Evolutionary conservation across 2,329 filamentous ascomycete genomes (phyloP).

Genomic region (Elsinoe arachidis): DNA sequence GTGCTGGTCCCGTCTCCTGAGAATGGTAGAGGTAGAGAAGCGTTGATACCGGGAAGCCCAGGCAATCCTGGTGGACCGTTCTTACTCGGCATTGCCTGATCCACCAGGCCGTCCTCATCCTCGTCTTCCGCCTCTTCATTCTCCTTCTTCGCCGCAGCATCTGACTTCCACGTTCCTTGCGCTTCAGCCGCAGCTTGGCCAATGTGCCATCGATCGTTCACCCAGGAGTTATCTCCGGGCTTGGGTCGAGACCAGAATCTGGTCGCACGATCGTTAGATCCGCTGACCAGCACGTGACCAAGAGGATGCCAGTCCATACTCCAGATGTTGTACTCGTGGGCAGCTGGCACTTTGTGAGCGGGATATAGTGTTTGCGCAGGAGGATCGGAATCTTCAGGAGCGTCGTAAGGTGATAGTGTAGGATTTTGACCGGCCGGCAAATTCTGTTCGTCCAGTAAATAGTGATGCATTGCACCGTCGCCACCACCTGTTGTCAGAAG

Average conservation of each 20-base stretch:
- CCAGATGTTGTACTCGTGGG: conserved; percentile 95
- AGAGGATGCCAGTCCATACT: conserved; percentile 96
- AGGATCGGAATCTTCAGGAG: conserved; percentile 66
- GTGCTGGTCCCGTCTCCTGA: conserved; percentile 37
- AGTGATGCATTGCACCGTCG: conserved; percentile 85
- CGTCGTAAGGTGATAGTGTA: conserved; percentile 76
- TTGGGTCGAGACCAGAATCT: conserved; percentile 91
- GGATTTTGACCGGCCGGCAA: conserved; percentile 63
- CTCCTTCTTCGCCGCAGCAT: conserved; percentile 81
- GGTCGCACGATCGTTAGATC: conserved; percentile 92
- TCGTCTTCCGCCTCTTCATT: conserved; percentile 89
- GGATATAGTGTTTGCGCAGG: conserved; percentile 87
- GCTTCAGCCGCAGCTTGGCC: conserved; percentile 88
- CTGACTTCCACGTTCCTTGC: conserved; percentile 88
- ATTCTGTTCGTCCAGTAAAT: conserved; percentile 92
- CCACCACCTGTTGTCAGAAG: conserved; percentile 83
- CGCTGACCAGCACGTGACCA: conserved; percentile 88
- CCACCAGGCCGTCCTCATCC: conserved; percentile 87
- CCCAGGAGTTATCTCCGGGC: conserved; percentile 75
- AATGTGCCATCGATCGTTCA: conserved; percentile 90
- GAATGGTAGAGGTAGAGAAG: conserved; percentile 26
- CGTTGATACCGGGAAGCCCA: conserved; percentile 41
- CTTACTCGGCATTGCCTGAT: conserved; percentile 67
- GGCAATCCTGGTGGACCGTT: conserved; percentile 53
- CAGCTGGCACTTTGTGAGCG: conserved; percentile 75